Conservation (phyloP, 257 asterid species). For the Gardenia jasminoides region DNA sequence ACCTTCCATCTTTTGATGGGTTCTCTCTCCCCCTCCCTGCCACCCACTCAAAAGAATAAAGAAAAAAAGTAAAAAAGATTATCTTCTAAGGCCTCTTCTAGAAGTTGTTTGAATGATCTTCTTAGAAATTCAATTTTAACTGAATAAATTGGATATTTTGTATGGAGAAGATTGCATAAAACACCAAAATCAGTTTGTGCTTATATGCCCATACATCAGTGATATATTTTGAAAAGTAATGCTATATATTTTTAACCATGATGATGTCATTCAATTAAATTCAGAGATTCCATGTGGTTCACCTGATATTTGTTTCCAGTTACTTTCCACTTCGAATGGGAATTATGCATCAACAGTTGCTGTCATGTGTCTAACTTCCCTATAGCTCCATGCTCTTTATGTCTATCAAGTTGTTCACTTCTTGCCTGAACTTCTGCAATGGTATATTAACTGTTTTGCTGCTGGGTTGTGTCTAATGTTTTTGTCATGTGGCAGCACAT, state of each 20-base stretch:
- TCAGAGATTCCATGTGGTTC: not conserved
- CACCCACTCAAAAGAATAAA: too few species aligned
- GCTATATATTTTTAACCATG: not conserved
- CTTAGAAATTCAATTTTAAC: not conserved
- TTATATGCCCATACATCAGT: too few species aligned
- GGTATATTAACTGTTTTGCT: not conserved
- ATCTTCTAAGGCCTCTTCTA: not conserved
- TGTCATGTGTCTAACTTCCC: not conserved
- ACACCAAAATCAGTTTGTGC: not conserved
- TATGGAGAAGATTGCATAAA: not conserved
- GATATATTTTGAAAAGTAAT: not conserved
- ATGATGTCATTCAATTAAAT: not conserved
- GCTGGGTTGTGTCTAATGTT: not conserved
- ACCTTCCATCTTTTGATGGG: not conserved
- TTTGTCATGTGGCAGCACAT: conserved; percentile 53
- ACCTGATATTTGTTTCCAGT: not conserved
- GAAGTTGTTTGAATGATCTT: not conserved
- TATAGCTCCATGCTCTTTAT: not conserved
- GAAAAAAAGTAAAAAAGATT: too few species aligned
- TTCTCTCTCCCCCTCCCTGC: too few species aligned
- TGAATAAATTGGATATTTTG: not conserved
- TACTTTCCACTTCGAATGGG: not conserved
- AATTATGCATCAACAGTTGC: not conserved
- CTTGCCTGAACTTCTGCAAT: not conserved
- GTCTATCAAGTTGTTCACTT: not conserved